Evolutionary conservation across 2,329 filamentous ascomycete genomes (phyloP), one percentile per base, ranked within the genome.

Genomic region (Hypoxylon sp.): DNA sequence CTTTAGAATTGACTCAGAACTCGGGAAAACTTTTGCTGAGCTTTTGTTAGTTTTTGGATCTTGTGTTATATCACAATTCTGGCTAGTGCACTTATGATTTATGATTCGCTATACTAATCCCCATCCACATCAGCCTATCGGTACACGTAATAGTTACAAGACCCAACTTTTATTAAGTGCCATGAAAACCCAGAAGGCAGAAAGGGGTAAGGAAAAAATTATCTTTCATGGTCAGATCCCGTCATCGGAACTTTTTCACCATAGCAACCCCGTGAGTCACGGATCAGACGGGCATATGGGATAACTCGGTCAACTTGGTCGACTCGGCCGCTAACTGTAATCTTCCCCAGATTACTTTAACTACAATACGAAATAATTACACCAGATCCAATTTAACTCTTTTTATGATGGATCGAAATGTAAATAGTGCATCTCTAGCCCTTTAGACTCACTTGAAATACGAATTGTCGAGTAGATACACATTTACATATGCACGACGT

Each of bases 21-120:
- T 60, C 55, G 53, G 55, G 59, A 68, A 70, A 70, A 70, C 46
- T 63, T 68, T 70, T 65, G 46, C 34, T 58, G 38, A 21, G 28
- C 28, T 30, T 36, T 53, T 23, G 25, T 30, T 50, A 56, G 21
- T 45, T 51, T 21, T 51, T 46, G 30, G 45, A 4, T 23, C 25
- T 36, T 34, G 49, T 49, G 23, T 51, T 66, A 60, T 63, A 57
- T 28, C 30, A 61, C 50, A 38, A 36, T 61, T 68, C 28, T 50
- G 57, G 48, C 46, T 69, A 70, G 58, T 28, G 57, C 48, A 65
- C 51, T 46, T 49, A 46, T 51, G 48, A 50, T 60, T 46, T 49
- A 46, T 51, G 48, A 50, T 60, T 63, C 51, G 63, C 34, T 52
- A 65, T 61, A 52, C 43, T 30, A 62, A 46, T 51, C 46, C 34